A percentile compares a stretch with the other conserved stretches of the same genome.
Evolutionary conservation across 2,329 filamentous ascomycete species (phyloP).

Genomic region (Penicillium janthinellum): DNA sequence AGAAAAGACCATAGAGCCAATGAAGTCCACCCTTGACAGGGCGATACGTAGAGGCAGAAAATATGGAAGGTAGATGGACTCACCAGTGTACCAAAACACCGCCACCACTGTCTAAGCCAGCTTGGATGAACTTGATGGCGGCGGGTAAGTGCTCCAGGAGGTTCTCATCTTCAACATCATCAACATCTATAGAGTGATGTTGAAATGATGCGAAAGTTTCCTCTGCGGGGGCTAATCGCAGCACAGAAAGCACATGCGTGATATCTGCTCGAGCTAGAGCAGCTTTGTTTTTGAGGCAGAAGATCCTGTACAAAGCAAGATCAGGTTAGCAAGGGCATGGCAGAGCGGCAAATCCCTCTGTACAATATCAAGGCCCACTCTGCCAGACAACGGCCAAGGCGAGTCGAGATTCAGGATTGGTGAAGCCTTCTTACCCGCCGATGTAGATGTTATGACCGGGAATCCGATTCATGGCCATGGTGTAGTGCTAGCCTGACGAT

Average conservation of each 20-base stretch:
- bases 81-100: slow-evolving; percentile 71
- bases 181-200: slow-evolving; percentile 79
- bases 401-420: neutral
- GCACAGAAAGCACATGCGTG: slow-evolving; percentile 86
- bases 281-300: slow-evolving; percentile 72
- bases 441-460: slow-evolving; percentile 74
- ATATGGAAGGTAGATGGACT: slow-evolving; percentile 40
- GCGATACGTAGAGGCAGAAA: slow-evolving; percentile 4
- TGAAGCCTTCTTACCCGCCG: slow-evolving; percentile 63
- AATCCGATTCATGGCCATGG: slow-evolving; percentile 62
- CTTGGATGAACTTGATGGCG: slow-evolving; percentile 80
- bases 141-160: slow-evolving; percentile 76
- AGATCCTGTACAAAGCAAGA: slow-evolving; percentile 61
- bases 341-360: neutral
- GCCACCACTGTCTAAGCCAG: slow-evolving; percentile 65
- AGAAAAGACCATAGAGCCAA: neutral
- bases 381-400: neutral
- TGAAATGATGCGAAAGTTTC: slow-evolving; percentile 63
- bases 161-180: slow-evolving; percentile 90
- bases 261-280: slow-evolving; percentile 73
- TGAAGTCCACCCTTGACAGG: neutral
- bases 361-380: slow-evolving; percentile 6
- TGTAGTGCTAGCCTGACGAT: neutral
- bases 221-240: slow-evolving; percentile 62
- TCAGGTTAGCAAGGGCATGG: slow-evolving; percentile 11